A percentile compares a stretch with the other conserved stretches of the same genome.
These are phyloP conservation scores for Trichophyton simii DNA, from an alignment of 2,329 filamentous ascomycete genomes.

Conservation along the genomic window DNA sequence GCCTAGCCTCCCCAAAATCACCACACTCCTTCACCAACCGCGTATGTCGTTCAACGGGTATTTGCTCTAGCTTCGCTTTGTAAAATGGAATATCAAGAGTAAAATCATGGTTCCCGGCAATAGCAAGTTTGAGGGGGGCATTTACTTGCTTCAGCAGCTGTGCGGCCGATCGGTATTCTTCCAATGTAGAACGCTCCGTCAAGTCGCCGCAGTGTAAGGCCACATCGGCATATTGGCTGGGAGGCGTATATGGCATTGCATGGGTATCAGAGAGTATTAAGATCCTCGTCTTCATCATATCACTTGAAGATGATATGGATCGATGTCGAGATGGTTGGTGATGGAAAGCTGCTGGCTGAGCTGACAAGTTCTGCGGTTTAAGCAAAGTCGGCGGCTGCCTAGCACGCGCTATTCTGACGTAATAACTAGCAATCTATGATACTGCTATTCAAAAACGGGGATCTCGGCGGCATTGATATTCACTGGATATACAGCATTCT, in stretches of 20 bases:
- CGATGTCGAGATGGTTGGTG: not conserved
- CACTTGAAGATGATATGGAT: not conserved
- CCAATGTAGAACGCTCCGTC: constrained; percentile 31
- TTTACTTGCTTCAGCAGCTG: constrained; percentile 32
- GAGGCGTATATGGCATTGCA: constrained; percentile 17
- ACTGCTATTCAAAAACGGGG: not conserved
- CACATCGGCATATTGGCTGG: constrained; percentile 34
- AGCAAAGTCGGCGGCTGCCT: not conserved
- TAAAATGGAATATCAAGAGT: constrained; percentile 31
- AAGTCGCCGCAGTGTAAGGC: constrained; percentile 44
- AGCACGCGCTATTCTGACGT: not conserved
- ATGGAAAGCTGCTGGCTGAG: not conserved
- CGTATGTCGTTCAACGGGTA: constrained; percentile 18
- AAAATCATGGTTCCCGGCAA: constrained; percentile 46
- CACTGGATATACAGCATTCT: not conserved
- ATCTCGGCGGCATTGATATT: not conserved
- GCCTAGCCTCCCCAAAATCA: constrained; percentile 24
- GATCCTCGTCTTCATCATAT: constrained; percentile 23
- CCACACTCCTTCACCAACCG: constrained; percentile 31
- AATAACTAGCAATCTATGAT: not conserved
- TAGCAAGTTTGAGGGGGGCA: constrained; percentile 42
- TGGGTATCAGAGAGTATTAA: constrained; percentile 40
- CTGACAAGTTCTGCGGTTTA: not conserved
- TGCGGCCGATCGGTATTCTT: constrained; percentile 33
- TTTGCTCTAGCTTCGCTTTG: constrained; percentile 21